A percentile compares a stretch with the other conserved stretches of the same genome.
These are phyloP conservation scores for Schizosaccharomyces cryophilus DNA, from an alignment of 805 yeast genomes.

Conservation along the genomic window DNA sequence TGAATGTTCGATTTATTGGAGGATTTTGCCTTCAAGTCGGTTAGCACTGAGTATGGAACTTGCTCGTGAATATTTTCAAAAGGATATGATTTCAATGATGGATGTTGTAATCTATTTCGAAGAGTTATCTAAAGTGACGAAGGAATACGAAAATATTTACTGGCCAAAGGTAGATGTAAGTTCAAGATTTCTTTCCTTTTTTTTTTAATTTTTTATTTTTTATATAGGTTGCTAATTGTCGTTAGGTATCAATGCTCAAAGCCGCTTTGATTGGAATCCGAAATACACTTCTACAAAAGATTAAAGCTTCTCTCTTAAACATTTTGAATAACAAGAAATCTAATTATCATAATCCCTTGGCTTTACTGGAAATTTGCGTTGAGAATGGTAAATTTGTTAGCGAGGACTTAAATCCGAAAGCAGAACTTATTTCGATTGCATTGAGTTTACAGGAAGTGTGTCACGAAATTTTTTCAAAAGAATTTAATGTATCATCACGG, in stretches of 20 bases:
- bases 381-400: not conserved
- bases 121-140: not conserved
- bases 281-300: not conserved
- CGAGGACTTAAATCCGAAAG: not conserved
- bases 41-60: not conserved
- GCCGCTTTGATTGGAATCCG: not conserved
- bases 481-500: not conserved
- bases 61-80: not conserved
- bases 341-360: not conserved
- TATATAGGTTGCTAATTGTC: too few species aligned
- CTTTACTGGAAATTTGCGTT: not conserved
- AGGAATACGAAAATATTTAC: not conserved
- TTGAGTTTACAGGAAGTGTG: not conserved
- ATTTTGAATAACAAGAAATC: not conserved
- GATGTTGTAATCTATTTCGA: not conserved
- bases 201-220: too few species aligned
- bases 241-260: not conserved
- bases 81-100: not conserved
- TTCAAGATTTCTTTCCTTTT: not conserved
- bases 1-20: not conserved
- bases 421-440: not conserved
- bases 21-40: not conserved
- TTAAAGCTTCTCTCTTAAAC: not conserved
- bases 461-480: not conserved
- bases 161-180: not conserved